Conservation (phyloP, 139 green algal genomes). For the Tetraselmis striata region DNA sequence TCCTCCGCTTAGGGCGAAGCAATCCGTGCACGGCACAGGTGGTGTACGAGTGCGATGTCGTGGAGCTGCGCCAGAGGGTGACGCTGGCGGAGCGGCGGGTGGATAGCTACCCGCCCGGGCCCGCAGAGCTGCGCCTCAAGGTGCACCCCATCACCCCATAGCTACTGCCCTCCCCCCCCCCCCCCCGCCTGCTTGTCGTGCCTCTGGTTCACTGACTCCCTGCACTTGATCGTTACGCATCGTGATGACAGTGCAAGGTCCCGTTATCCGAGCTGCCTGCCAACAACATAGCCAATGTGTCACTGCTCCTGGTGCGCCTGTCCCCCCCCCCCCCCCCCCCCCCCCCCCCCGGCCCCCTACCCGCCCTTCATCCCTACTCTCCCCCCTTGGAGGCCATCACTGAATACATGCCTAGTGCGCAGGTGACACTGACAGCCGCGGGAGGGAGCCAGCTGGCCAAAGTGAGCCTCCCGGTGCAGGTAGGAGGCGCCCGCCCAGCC, state of each 20-base stretch:
- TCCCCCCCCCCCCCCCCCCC: too few relatives aligned
- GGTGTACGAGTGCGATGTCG: neutral
- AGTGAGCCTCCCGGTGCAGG: too few relatives aligned
- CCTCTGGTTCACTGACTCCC: neutral
- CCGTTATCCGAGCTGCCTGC: neutral
- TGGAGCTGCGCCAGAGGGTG: neutral
- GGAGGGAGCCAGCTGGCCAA: too few relatives aligned
- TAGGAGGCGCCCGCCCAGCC: too few relatives aligned
- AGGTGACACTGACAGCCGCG: too few relatives aligned
- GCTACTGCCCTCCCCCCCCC: neutral
- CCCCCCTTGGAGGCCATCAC: too few relatives aligned
- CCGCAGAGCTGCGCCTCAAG: neutral
- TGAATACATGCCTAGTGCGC: too few relatives aligned
- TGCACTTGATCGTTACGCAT: neutral
- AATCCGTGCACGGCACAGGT: too few relatives aligned
- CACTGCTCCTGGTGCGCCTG: neutral
- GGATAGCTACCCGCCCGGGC: neutral
- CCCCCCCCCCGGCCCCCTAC: too few relatives aligned
- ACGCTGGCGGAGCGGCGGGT: neutral
- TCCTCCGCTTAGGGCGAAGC: too few relatives aligned
- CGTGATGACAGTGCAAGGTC: neutral
- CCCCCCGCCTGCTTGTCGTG: neutral
- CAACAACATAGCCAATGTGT: neutral
- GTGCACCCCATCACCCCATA: too few relatives aligned
- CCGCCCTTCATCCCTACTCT: too few relatives aligned